A percentile compares a stretch with the other conserved stretches of the same genome.
Evolutionary conservation across 805 yeast genomes (phyloP).

Genomic region (Candida berthetii): DNA sequence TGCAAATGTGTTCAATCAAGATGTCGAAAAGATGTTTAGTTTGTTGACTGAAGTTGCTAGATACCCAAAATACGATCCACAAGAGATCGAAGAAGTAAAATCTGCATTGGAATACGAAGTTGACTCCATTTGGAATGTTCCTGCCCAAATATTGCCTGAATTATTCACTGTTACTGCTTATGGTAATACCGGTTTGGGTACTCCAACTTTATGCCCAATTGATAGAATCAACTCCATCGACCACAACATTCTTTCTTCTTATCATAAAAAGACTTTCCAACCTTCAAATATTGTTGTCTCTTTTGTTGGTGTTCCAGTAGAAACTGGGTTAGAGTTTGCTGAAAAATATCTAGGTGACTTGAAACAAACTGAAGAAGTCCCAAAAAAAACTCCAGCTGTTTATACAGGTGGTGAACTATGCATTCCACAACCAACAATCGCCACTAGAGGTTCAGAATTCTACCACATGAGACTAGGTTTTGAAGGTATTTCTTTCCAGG

Average conservation of each 20-base stretch:
- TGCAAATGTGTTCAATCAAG: conserved; percentile 87
- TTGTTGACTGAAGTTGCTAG: conserved; percentile 74
- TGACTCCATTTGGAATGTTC: conserved; percentile 74
- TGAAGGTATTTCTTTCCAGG: conserved; percentile 78
- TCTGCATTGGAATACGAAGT: conserved; percentile 76
- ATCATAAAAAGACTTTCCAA: conserved; percentile 59
- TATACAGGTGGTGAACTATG: conserved; percentile 58
- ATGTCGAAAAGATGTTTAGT: conserved; percentile 72
- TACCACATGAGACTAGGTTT: conserved; percentile 83
- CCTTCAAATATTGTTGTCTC: conserved; percentile 85
- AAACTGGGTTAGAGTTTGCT: conserved; percentile 58
- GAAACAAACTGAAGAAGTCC: conserved; percentile 26
- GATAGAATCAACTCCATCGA: conserved; percentile 56
- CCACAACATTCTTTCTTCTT: conserved; percentile 46
- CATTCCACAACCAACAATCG: conserved; percentile 45
- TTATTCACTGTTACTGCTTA: conserved; percentile 84
- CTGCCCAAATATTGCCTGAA: conserved; percentile 85
- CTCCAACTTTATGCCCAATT: conserved; percentile 77
- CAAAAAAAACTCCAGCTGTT: conserved; percentile 29
- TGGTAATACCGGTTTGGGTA: conserved; percentile 66
- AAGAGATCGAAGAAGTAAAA: conserved; percentile 70
- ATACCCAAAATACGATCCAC: conserved; percentile 58
- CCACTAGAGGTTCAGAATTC: conserved; percentile 71
- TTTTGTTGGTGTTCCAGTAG: conserved; percentile 78
- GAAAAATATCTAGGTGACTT: conserved; percentile 61